Conservation (phyloP, 2,329 filamentous ascomycete species). For the Leptographium lundbergii region DNA sequence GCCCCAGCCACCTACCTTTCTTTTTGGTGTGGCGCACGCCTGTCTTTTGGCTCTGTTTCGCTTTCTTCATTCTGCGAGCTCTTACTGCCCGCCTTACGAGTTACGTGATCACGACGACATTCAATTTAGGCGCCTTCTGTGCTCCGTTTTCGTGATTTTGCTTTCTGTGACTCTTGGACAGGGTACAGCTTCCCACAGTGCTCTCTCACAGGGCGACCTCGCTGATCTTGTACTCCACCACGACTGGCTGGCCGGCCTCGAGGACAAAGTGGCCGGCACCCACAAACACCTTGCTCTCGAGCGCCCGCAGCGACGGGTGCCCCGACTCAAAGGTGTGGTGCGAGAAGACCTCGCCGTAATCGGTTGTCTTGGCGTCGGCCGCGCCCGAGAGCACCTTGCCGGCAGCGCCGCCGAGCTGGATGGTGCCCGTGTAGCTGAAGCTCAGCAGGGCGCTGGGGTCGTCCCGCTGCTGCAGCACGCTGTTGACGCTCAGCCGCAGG, state of each 20-base stretch:
- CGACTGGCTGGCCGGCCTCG: constrained; percentile 22
- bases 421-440: constrained; percentile 25
- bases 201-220: constrained; percentile 17
- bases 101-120: no score
- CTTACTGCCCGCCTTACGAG: no score
- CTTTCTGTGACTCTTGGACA: no score
- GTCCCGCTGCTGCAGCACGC: constrained; percentile 20
- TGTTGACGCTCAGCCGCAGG: constrained; percentile 27
- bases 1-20: no score
- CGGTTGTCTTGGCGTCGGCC: constrained; percentile 23
- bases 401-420: constrained; percentile 17
- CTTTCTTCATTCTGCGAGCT: no score
- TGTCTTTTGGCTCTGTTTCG: no score
- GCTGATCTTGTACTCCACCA: constrained; percentile 33
- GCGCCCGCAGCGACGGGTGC: constrained; percentile 17
- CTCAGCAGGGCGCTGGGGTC: constrained; percentile 20
- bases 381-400: constrained; percentile 22
- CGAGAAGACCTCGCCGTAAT: constrained; percentile 24
- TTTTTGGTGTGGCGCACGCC: no score
- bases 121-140: no score
- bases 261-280: constrained; percentile 28
- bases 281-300: constrained; percentile 28
- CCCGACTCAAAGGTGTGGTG: constrained; percentile 26
- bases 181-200: neutral
- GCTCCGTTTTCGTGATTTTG: no score